phyloP scores from a whole-genome alignment of 1,284 basidiomycete genomes.

The Marasmius fiardii region DNA sequence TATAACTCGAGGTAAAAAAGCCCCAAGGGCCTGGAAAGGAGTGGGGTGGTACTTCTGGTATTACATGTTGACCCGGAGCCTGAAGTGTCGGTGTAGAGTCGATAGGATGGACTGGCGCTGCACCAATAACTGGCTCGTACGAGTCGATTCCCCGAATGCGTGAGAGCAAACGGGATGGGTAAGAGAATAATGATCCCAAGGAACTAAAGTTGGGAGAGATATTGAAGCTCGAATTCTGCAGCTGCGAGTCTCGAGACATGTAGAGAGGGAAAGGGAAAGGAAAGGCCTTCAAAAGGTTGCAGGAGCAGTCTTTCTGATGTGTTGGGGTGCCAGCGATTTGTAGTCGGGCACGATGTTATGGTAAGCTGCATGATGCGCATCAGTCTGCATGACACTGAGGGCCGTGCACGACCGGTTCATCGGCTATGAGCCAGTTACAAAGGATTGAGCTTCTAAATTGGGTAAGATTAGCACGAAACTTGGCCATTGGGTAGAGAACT shows the following conservation, averaged over 20 bases:
- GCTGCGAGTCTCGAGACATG: background rate
- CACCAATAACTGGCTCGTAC: slow-evolving; percentile 9
- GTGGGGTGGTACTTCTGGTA: slow-evolving; percentile 10
- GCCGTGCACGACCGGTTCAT: too few relatives aligned
- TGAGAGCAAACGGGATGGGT: slow-evolving; percentile 41
- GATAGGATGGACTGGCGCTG: slow-evolving; percentile 4
- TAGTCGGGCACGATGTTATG: background rate
- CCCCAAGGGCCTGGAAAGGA: slow-evolving; percentile 57
- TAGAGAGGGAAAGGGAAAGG: background rate
- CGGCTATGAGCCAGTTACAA: background rate
- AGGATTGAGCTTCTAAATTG: background rate
- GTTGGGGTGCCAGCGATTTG: background rate
- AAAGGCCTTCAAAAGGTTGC: too few relatives aligned
- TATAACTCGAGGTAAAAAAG: slow-evolving; percentile 70
- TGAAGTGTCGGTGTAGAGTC: slow-evolving; percentile 1
- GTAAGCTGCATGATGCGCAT: too few relatives aligned
- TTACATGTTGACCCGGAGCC: background rate
- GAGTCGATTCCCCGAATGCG: slow-evolving; percentile 35
- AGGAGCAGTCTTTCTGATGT: background rate
- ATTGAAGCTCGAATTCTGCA: slow-evolving; percentile 21
- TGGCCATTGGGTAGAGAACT: background rate
- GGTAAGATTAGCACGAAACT: background rate
- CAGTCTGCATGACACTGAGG: too few relatives aligned
- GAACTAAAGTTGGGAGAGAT: slow-evolving; percentile 35
- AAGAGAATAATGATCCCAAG: slow-evolving; percentile 25